Base-by-base conservation (phyloP, 1,284 basidiomycete genomes). In the Macrocystidia cucumis region DNA sequence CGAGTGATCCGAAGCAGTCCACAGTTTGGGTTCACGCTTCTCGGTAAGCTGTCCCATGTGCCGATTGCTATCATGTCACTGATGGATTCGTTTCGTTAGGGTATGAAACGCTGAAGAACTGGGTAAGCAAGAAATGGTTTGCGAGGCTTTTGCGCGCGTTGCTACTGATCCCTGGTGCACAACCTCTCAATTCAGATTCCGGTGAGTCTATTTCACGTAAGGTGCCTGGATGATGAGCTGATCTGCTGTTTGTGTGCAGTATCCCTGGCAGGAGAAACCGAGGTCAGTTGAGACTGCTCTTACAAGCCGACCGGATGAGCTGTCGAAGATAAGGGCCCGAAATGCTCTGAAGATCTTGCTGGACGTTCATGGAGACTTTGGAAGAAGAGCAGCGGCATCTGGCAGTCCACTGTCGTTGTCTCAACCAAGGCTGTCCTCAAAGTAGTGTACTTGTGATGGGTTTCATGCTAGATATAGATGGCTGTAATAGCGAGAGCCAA, bases 1-100 rank as follows among this genome's bases (percentile, higher is more conserved):
- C 88, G 93, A 47, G 71, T 97, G 33, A 63, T 96, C 40, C 74
- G 93, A 47, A 90, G 86, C 57, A 89, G 81, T 51, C 84, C 82
- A 39, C 85, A 91, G 55, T 95, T 93, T 54, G 90, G 90, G 35
- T 96, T 93, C 48, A 98, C 95, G 14, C 69, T 98, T 18, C 81
- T 96, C 43, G 84, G 63, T 63, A 44, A 48, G 53, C n/a, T 48
- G 19, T 28, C 8, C 21, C n/a, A 20, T 9, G 22, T 31, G 12
- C 18, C 9, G 8, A 16, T 38, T 9, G 11, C 32, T 33, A 12
- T 26, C 9, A 11, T 14, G 19, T 12, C 30, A 22, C n/a, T 38
- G 23, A 39, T 23, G 16, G 30, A 28, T 19, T 38, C 13, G 29
- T n/a, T 21, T 6, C 34, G 11, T 18, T 28, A 65, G 62, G 59